phyloP scores from a whole-genome alignment of 305 asterid genomes.

The Fraxinus albicans region DNA sequence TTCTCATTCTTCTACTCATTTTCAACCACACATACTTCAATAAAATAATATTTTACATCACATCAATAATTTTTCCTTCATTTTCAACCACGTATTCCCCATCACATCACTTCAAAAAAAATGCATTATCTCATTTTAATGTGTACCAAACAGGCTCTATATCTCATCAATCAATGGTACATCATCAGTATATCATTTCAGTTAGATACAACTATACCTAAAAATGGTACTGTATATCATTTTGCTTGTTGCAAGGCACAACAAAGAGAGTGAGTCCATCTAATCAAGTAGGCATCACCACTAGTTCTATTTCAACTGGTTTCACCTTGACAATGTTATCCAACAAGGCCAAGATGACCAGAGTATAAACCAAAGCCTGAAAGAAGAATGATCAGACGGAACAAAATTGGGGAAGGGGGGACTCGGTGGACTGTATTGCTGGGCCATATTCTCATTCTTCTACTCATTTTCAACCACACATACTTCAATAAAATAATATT shows the following conservation, averaged over 20 bases:
- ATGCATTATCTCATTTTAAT: too few species aligned
- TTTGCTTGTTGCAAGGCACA: constrained; percentile 11
- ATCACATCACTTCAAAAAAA: too few species aligned
- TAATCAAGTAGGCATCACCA: neutral
- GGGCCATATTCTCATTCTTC: neutral
- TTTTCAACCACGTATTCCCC: too few species aligned
- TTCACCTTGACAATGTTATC: neutral
- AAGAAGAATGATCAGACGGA: neutral
- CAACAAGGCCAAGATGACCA: neutral
- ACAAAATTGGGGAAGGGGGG: neutral
- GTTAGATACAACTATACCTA: neutral
- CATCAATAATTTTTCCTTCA: too few species aligned
- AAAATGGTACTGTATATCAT: neutral
- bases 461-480: too few species aligned
- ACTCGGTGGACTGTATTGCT: neutral
- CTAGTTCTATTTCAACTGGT: neutral
- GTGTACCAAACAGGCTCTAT: too few species aligned
- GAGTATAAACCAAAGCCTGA: neutral
- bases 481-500: too few species aligned
- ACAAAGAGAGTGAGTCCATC: neutral
- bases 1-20: too few species aligned
- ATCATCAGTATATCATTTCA: neutral
- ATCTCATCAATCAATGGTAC: neutral
- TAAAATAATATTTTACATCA: too few species aligned
- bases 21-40: too few species aligned